These are phyloP conservation scores for Lentinus brumalis DNA, from an alignment of 768 basidiomycete genomes.

Conservation along the genomic window DNA sequence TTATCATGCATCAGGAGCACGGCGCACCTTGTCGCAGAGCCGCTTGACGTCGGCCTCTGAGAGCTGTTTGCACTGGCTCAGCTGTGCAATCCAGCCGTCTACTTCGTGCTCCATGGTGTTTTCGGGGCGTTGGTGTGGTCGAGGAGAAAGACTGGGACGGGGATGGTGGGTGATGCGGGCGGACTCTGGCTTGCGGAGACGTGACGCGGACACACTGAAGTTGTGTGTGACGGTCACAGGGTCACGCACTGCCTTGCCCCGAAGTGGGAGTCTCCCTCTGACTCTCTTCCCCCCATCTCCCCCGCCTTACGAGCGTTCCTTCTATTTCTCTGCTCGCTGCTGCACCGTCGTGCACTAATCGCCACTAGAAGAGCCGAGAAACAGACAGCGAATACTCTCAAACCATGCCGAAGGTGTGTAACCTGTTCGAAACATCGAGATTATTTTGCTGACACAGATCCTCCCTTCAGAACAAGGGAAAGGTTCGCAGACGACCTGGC, in stretches of 20 bases:
- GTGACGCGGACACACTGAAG: slow-evolving; percentile 15
- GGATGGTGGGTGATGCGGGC: slow-evolving; percentile 28
- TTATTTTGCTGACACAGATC: slow-evolving; percentile 23
- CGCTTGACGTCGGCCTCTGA: slow-evolving; percentile 94
- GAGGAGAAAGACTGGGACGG: slow-evolving; percentile 16
- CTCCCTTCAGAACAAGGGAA: slow-evolving; percentile 67
- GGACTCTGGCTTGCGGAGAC: slow-evolving; percentile 10
- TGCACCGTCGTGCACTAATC: background rate
- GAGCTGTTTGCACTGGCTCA: slow-evolving; percentile 96
- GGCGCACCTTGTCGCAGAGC: slow-evolving; percentile 95
- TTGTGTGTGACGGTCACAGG: slow-evolving; percentile 14
- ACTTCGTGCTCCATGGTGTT: slow-evolving; percentile 67
- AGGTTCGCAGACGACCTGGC: slow-evolving; percentile 42
- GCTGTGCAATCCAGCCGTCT: slow-evolving; percentile 95
- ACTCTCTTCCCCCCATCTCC: background rate
- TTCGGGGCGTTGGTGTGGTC: slow-evolving; percentile 8
- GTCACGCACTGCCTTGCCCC: slow-evolving; percentile 19
- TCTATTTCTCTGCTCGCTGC: slow-evolving; percentile 1
- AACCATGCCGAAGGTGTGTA: slow-evolving; percentile 54
- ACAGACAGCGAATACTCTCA: background rate
- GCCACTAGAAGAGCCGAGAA: background rate
- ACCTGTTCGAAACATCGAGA: slow-evolving; percentile 1
- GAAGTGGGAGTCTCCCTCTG: slow-evolving; percentile 1
- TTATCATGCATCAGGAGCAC: slow-evolving; percentile 31
- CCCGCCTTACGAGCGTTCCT: background rate